These are phyloP conservation scores for Rhizopogon vinicolor DNA, from an alignment of 768 basidiomycete genomes.

Conservation along the genomic window DNA sequence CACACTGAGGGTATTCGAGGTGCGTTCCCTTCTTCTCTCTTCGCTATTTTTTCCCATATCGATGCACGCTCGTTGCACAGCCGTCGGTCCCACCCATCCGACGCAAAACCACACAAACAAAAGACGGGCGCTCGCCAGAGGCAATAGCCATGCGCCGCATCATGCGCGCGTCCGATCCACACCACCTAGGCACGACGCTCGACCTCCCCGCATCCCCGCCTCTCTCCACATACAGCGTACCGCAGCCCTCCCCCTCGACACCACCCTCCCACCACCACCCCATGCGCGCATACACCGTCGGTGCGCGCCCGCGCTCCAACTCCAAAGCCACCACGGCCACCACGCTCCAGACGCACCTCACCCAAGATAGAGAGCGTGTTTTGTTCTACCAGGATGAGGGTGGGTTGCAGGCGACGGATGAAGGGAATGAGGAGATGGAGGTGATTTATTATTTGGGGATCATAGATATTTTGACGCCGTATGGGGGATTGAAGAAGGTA, in stretches of 20 bases:
- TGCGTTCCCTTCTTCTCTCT: conserved; percentile 32
- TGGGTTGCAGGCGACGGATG: conserved; percentile 86
- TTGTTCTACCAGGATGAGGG: conserved; percentile 98
- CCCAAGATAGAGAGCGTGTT: conserved; percentile 51
- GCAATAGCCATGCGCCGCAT: conserved; percentile 83
- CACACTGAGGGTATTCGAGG: conserved; percentile 89
- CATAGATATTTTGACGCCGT: conserved; percentile 96
- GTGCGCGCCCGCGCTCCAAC: not conserved
- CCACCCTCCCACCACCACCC: not conserved
- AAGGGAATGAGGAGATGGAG: conserved; percentile 66
- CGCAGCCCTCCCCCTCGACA: not conserved
- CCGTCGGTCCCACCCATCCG: conserved; percentile 67
- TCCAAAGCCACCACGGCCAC: not conserved
- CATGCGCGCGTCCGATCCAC: conserved; percentile 78
- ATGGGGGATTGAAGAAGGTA: conserved; percentile 64
- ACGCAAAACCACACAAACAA: conserved; percentile 54
- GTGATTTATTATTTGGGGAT: conserved; percentile 92
- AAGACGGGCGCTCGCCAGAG: conserved; percentile 57
- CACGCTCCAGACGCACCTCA: not conserved
- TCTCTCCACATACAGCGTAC: conserved; percentile 22
- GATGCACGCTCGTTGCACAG: conserved; percentile 28
- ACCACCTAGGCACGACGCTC: conserved; percentile 54
- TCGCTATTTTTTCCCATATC: not conserved
- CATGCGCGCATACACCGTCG: not conserved
- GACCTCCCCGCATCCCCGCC: conserved; percentile 45